Conservation (phyloP, 2,329 filamentous ascomycete genomes). For the Pezizomycotina sp. region DNA sequence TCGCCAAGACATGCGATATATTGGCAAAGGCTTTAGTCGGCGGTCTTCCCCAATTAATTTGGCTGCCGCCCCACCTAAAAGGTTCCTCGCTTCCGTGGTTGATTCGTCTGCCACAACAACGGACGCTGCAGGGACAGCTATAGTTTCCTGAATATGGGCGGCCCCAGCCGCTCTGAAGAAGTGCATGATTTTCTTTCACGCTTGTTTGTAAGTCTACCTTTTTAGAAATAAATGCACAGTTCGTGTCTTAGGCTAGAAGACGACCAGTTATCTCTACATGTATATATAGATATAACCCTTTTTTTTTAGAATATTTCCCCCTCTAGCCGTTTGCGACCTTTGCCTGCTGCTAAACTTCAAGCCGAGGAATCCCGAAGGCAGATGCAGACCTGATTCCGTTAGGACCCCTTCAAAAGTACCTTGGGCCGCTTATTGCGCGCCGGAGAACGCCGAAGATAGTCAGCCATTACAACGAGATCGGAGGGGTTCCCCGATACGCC, state of each 20-base stretch:
- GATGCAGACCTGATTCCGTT: conserved; percentile 93
- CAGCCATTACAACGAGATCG: conserved; percentile 88
- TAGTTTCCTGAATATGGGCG: conserved; percentile 99
- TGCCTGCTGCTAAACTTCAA: too few relatives aligned
- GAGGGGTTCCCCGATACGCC: conserved; percentile 95
- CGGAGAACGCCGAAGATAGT: conserved; percentile 90
- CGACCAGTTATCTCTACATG: neutral
- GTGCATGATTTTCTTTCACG: conserved; percentile 79
- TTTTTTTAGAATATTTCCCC: too few relatives aligned
- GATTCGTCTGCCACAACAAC: too few relatives aligned
- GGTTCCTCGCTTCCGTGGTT: too few relatives aligned
- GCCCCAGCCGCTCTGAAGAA: conserved; percentile 72
- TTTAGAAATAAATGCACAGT: too few relatives aligned
- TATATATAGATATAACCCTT: conserved; percentile 17
- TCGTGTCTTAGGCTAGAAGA: too few relatives aligned
- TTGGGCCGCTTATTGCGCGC: conserved; percentile 72
- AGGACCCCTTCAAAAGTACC: conserved; percentile 73
- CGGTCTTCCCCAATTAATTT: too few relatives aligned
- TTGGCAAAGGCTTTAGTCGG: too few relatives aligned
- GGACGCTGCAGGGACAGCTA: conserved; percentile 47
- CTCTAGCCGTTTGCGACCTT: conserved; percentile 9
- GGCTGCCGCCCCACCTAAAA: too few relatives aligned
- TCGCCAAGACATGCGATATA: too few relatives aligned
- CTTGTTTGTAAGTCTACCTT: conserved; percentile 54
- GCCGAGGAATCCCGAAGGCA: conserved; percentile 51